Evolutionary conservation across 1,284 basidiomycete species (phyloP).

Genomic region (Gymnopus androsaceus): DNA sequence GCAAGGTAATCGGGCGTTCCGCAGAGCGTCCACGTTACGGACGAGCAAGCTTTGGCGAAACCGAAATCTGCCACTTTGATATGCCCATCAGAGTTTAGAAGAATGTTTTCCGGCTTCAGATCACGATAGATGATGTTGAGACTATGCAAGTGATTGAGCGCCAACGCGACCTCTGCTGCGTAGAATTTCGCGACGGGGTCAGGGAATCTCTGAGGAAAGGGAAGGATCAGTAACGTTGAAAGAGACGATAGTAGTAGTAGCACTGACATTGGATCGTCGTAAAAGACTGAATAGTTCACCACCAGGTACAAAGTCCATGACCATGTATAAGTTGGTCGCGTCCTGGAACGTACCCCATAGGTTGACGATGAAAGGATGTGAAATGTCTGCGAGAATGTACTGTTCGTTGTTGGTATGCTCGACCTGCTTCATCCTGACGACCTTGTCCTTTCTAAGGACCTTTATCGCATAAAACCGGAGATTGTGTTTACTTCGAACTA

Average conservation of each 20-base stretch:
- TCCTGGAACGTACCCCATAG: slow-evolving; percentile 99
- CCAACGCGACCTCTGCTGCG: slow-evolving; percentile 94
- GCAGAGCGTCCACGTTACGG: slow-evolving; percentile 96
- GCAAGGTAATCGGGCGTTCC: slow-evolving; percentile 97
- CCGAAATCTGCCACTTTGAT: slow-evolving; percentile 99
- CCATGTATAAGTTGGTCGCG: slow-evolving; percentile 94
- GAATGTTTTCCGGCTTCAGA: slow-evolving; percentile 96
- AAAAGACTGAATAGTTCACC: slow-evolving; percentile 94
- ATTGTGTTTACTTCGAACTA: slow-evolving; percentile 90
- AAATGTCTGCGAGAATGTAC: slow-evolving; percentile 84
- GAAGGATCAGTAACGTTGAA: not conserved
- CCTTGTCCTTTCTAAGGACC: slow-evolving; percentile 91
- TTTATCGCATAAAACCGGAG: slow-evolving; percentile 94
- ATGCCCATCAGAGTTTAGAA: slow-evolving; percentile 92
- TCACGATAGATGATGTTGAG: slow-evolving; percentile 97
- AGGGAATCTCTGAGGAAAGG: slow-evolving; percentile 78
- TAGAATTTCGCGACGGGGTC: slow-evolving; percentile 99
- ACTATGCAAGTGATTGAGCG: slow-evolving; percentile 89
- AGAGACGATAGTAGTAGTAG: slow-evolving; percentile 20
- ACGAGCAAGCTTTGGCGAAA: slow-evolving; percentile 90
- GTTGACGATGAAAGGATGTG: slow-evolving; percentile 97
- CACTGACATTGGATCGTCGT: slow-evolving; percentile 80
- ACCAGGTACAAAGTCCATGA: slow-evolving; percentile 99
- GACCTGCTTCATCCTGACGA: slow-evolving; percentile 95
- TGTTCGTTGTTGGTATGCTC: slow-evolving; percentile 98